Conservation (phyloP, 768 basidiomycete species). For the Polyporus arcularius region DNA sequence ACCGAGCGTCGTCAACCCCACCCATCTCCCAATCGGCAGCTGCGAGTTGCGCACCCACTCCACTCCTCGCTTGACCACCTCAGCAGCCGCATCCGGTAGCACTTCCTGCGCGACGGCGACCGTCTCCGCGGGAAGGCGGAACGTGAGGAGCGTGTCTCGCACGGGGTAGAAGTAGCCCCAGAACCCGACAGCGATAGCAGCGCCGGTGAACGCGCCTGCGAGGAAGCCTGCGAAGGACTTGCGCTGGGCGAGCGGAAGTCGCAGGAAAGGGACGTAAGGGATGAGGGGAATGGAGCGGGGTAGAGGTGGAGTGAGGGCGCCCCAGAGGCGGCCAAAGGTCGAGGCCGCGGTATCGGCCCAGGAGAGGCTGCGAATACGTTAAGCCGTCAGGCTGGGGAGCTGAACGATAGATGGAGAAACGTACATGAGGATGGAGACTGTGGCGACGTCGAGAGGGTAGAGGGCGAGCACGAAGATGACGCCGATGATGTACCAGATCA, state of each 20-base stretch:
- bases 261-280: constrained; percentile 34
- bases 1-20: constrained; percentile 57
- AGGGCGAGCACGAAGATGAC: constrained; percentile 73
- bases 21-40: constrained; percentile 40
- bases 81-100: constrained; percentile 21
- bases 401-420: constrained; percentile 31
- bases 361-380: constrained; percentile 61
- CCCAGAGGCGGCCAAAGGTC: constrained; percentile 85
- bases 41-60: constrained; percentile 20
- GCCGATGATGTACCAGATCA: constrained; percentile 90
- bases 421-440: constrained; percentile 88
- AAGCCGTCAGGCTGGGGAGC: neutral
- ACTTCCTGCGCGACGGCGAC: constrained; percentile 13
- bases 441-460: constrained; percentile 85
- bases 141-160: constrained; percentile 44
- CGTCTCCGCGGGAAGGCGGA: constrained; percentile 26
- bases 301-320: constrained; percentile 63
- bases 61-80: constrained; percentile 29
- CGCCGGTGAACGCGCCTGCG: constrained; percentile 75
- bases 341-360: constrained; percentile 97
- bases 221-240: constrained; percentile 86
- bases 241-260: constrained; percentile 72
- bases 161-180: constrained; percentile 65
- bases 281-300: constrained; percentile 43
- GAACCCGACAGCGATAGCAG: constrained; percentile 64